Conservation (phyloP, 2,329 filamentous ascomycete genomes). For the Fusarium caatingaense region DNA sequence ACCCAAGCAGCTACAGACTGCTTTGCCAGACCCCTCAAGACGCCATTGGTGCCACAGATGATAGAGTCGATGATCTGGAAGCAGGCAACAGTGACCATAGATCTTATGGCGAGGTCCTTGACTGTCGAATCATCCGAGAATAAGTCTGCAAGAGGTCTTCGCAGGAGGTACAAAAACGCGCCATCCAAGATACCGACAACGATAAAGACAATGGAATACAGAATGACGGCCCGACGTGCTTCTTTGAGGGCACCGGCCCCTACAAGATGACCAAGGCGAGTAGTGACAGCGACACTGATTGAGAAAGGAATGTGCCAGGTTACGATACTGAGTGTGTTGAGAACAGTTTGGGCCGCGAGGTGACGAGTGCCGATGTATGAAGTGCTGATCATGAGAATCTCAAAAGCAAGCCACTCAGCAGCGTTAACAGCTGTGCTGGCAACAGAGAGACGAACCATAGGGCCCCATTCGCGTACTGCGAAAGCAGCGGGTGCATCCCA, state of each 20-base stretch:
- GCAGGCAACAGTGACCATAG: slow-evolving; percentile 32
- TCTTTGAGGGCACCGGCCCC: slow-evolving; percentile 47
- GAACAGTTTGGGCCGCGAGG: slow-evolving; percentile 56
- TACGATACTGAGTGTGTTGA: slow-evolving; percentile 55
- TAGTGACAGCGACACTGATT: slow-evolving; percentile 56
- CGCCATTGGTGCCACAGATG: slow-evolving; percentile 38
- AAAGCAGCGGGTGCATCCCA: slow-evolving; percentile 53
- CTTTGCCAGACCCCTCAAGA: slow-evolving; percentile 35
- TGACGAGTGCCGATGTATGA: slow-evolving; percentile 58
- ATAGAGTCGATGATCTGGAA: slow-evolving; percentile 38
- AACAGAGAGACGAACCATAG: slow-evolving; percentile 54
- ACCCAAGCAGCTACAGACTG: slow-evolving; percentile 40
- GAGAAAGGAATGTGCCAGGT: slow-evolving; percentile 59
- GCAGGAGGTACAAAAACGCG: slow-evolving; percentile 26
- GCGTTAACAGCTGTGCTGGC: slow-evolving; percentile 56
- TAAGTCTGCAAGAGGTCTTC: slow-evolving; percentile 24
- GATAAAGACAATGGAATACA: slow-evolving; percentile 32
- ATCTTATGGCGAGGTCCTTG: slow-evolving; percentile 20
- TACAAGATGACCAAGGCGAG: slow-evolving; percentile 57
- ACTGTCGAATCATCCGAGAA: slow-evolving; percentile 36
- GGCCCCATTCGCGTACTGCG: slow-evolving; percentile 55
- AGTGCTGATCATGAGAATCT: slow-evolving; percentile 59
- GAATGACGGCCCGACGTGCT: slow-evolving; percentile 25
- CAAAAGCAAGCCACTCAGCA: slow-evolving; percentile 58
- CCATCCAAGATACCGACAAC: slow-evolving; percentile 31